Base-by-base conservation (phyloP, 2,329 filamentous ascomycete species). In the Apiospora phragmitis region DNA sequence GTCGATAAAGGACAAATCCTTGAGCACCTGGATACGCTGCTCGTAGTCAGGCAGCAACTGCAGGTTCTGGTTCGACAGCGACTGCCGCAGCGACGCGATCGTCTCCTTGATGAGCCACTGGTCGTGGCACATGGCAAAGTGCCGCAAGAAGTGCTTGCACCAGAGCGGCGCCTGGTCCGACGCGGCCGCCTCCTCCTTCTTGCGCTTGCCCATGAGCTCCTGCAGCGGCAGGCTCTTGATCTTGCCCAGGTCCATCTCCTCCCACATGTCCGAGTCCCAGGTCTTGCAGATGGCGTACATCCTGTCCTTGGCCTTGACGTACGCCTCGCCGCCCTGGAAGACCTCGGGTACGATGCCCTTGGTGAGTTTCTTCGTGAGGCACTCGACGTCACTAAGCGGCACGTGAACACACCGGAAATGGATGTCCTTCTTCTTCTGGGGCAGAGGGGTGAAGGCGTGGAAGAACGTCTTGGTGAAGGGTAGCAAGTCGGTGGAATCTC, bases 101-200 rank as follows among this genome's bases (percentile, higher is more conserved):
- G 97, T 95, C 80, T 97, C 94, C 80, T 96, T 94, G 80, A 99
- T 94, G 65, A 97, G 88, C 94, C 95, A 98, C 82, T 98, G 93
- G 78, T 98, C 94, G 78, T 99, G 94, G 77, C 95, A 93, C 93
- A 97, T 97, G 73, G 94, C 93, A 79, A 96, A 98, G 92, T 95
- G 96, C 81, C 97, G 95, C 73, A 96, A 80, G 81, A 98, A 97
- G 68, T 92, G 82, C 0, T 91, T 89, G 77, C 96, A 99, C 47
- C 86, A 82, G 29, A 93, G 81, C 72, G 92, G 93, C 35, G 89
- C 85, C 49, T 91, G 90, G 32, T 87, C 85, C 71, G 92, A 87
- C n/a, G 92, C 90, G 70, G 85, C 86, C 55, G 84, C 82, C 11
- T 90, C 90, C 72, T 92, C 87, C 72, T 90, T 87, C 49, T 85